Evolutionary conservation across 2,329 filamentous ascomycete species (phyloP), one percentile per base, ranked within the genome.

Genomic region (Fusarium humuli): DNA sequence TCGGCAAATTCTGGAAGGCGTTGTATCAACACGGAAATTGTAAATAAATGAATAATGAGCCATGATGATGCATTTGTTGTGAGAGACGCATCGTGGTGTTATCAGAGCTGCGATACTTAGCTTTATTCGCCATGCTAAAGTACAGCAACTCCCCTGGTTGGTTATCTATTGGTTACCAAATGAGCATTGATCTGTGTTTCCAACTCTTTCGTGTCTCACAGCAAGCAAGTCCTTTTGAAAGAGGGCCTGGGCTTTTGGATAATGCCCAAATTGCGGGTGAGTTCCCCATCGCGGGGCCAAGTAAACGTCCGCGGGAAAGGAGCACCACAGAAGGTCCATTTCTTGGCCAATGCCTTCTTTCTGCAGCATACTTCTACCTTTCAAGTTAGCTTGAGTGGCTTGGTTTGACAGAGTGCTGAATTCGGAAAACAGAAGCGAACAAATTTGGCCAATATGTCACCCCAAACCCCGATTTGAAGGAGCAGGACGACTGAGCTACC

Each of bases 361-460:
- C 56, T 69, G 32, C 61, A 60, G 48, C 37, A 56, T 49, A 23
- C 47, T 61, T 54, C 47, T 64, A 54, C 53, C 45, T 27, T 60
- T 41, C 40, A 37, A 46, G 57, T 37, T 71, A 59, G 50, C 49
- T 46, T 65, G 45, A n/a, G 50, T 42, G 27, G 30, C 54, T 57
- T 48, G 65, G 73, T 73, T 63, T 65, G 57, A 76, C 73, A 71
- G 73, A 34, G 46, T 52, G 30, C 80, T 75, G 57, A 58, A 81
- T 80, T 48, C 48, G 79, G 80, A 79, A 83, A 78, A 74, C 67
- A 66, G 77, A 83, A 83, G 81, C 81, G 81, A 82, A 79, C 73
- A 72, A 73, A 79, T 77, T 52, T 73, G 76, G 76, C 76, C 77
- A 71, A 63, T 57, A 32, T 42, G 44, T 50, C 56, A 53, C 49